Base-by-base conservation (phyloP, 2,329 filamentous ascomycete species). In the Aspergillus texensis region DNA sequence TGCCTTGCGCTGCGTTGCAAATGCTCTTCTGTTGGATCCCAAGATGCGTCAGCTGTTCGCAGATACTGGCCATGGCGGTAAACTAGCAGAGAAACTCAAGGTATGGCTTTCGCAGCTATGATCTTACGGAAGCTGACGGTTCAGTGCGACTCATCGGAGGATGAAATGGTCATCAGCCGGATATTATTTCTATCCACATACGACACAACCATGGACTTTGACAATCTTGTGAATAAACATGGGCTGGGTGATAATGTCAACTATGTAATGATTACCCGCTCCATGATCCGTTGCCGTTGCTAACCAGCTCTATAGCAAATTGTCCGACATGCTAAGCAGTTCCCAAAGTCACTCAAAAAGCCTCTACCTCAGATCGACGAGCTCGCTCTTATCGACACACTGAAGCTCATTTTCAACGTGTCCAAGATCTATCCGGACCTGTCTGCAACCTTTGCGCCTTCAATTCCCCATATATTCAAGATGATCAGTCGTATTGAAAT, bases 361-460 rank as follows among this genome's bases (percentile, higher is more conserved):
- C 71, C 76, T 26, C 69, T 77, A 39, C 69, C 75, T 4, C 72
- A 75, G 61, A 75, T 94, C 84, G 88, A 91, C 67, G 88, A 91
- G 63, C 88, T 94, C 87, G 93, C 94, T 0, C 83, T 98, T 43
- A 84, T 84, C 10, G 94, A 98, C 77, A 94, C 91, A 0, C 81
- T 95, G 57, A 97, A 96, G 73, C 84, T 98, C 46, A 80, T 96
- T 58, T 98, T 96, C 83, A 97, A 97, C 77, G 83, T 97, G 59
- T 91, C 91, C 1, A 89, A 94, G 70, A 88, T 89, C 71, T 90
- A 89, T 71, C 87, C 88, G 4, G 83, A 89, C 48, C 83, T 89
- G 30, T 78, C 81, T 5, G 75, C 81, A 0, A 79, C 82, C 0
- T 96, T 97, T 73, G 87, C 87, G 1, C 80, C 85, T 26, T 88